Evolutionary conservation across 2,329 filamentous ascomycete species (phyloP).

Genomic region (Alternaria ventricosa): DNA sequence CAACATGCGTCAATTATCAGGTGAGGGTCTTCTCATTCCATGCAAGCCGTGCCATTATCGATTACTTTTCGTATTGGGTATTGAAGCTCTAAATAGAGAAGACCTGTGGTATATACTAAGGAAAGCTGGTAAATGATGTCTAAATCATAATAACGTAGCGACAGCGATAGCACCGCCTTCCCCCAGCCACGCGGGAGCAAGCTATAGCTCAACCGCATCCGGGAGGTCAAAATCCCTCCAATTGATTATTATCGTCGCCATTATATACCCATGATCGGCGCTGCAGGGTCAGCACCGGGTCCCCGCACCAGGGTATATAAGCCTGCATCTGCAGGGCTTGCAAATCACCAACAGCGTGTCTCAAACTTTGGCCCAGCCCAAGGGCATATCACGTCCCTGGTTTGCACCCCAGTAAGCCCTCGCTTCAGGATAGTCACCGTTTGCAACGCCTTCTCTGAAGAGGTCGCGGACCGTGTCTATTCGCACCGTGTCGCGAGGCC

Average conservation of each 20-base stretch:
- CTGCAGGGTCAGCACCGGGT: slow-evolving; percentile 15
- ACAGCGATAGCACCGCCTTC: slow-evolving; percentile 1
- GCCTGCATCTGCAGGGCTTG: slow-evolving; percentile 9
- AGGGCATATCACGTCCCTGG: slow-evolving; percentile 38
- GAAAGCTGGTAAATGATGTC: not conserved
- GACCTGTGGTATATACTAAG: not conserved
- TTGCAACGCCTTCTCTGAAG: slow-evolving; percentile 45
- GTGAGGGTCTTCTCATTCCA: not conserved
- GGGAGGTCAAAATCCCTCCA: not conserved
- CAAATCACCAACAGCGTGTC: slow-evolving; percentile 3
- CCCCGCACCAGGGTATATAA: slow-evolving; percentile 12
- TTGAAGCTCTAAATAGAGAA: not conserved
- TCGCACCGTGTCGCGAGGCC: slow-evolving; percentile 42
- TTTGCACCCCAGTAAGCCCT: slow-evolving; percentile 50
- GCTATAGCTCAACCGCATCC: not conserved
- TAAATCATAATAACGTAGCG: not conserved
- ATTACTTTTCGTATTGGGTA: not conserved
- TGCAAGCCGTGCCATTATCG: not conserved
- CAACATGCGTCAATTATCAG: not conserved
- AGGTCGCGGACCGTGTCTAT: slow-evolving; percentile 41
- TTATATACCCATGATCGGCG: not conserved
- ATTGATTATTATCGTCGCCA: not conserved
- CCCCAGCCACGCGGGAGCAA: slow-evolving; percentile 5
- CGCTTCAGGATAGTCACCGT: slow-evolving; percentile 48
- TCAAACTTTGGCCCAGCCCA: slow-evolving; percentile 48